Evolutionary conservation across 2,329 filamentous ascomycete genomes (phyloP).

Genomic region (Cordyceps cicadae): DNA sequence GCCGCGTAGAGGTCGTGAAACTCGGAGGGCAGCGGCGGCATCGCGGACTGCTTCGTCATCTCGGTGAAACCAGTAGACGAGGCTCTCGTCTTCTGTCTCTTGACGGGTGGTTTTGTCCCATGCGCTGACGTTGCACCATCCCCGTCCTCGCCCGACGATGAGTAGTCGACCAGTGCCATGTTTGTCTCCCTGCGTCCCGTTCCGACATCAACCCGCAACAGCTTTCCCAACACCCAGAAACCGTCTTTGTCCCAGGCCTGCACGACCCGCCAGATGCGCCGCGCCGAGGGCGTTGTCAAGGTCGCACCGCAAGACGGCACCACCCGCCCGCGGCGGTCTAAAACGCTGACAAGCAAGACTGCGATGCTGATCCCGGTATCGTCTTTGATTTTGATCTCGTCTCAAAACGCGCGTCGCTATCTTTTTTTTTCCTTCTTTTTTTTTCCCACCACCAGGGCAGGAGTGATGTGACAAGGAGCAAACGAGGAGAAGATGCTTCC

Average conservation of each 20-base stretch:
- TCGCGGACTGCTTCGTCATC: slow-evolving; percentile 18
- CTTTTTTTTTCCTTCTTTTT: too few relatives aligned
- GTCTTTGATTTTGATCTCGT: too few relatives aligned
- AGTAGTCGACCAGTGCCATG: slow-evolving; percentile 62
- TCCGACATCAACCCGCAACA: too few relatives aligned
- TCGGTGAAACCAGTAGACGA: not conserved
- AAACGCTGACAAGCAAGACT: too few relatives aligned
- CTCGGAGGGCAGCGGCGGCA: slow-evolving; percentile 67
- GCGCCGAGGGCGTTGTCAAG: too few relatives aligned
- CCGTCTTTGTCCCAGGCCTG: too few relatives aligned
- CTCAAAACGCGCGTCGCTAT: too few relatives aligned
- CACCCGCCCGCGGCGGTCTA: too few relatives aligned
- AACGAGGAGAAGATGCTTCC: not conserved
- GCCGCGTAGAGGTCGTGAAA: slow-evolving; percentile 91
- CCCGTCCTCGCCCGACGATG: slow-evolving; percentile 20
- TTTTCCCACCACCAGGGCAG: not conserved
- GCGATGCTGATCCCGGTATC: too few relatives aligned
- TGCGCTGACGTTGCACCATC: not conserved
- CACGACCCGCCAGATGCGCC: too few relatives aligned
- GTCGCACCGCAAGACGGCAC: too few relatives aligned
- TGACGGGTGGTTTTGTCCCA: not conserved
- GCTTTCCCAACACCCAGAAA: not conserved
- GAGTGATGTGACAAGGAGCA: not conserved
- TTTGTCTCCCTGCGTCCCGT: too few relatives aligned
- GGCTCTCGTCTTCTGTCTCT: not conserved